Base-by-base conservation (phyloP, 371 early-diverging fungal genomes). In the Syncephalastrum contaminatum region DNA sequence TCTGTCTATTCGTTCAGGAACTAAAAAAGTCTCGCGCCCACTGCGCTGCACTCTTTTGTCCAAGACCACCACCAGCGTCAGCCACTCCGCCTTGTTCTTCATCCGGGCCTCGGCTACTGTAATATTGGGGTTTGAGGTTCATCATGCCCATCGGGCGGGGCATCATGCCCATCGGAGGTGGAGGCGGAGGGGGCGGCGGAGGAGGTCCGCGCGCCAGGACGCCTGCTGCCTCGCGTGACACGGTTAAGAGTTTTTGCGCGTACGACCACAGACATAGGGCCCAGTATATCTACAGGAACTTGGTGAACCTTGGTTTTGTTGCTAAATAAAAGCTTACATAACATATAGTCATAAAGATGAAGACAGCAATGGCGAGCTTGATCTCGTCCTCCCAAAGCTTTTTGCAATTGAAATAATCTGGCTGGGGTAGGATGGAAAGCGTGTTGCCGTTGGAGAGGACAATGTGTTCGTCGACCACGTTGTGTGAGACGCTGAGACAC, bases 371-470 rank as follows among this genome's bases (percentile, higher is more conserved):
- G 4, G 65, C 58, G 24, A 73, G 61, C 16, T 73, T 73, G 39
- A 73, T 43, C 43, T 73, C 73, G 50, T 73, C 68, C 48, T 73
- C 65, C 73, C 73, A 73, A 41, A 73, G 44, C 39, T 65, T 69
- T 10, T 67, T 54, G 51, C 73, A 73, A 24, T 73, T 67, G 58
- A 61, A 73, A 2, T 55, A 14, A 41, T 81, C 77, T 47, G 77
- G 70, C 16, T 22, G 27, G 21, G 47, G 36, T 30, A 30, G 12
- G 36, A 30, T 30, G 36, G 36, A 30, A 30, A 30, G 36, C 36
- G 36, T 30, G 36, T 30, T 12, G 36, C 36, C 36, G 36, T 30
- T 30, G 36, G 36, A 30, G 36, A 30, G 36, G 8, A 30, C 36
- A 12, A 30, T 30, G 10, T 30, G 36, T 10, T 30, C 36, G 36